phyloP scores from a whole-genome alignment of 1,284 basidiomycete species.

The Bjerkandera adusta region DNA sequence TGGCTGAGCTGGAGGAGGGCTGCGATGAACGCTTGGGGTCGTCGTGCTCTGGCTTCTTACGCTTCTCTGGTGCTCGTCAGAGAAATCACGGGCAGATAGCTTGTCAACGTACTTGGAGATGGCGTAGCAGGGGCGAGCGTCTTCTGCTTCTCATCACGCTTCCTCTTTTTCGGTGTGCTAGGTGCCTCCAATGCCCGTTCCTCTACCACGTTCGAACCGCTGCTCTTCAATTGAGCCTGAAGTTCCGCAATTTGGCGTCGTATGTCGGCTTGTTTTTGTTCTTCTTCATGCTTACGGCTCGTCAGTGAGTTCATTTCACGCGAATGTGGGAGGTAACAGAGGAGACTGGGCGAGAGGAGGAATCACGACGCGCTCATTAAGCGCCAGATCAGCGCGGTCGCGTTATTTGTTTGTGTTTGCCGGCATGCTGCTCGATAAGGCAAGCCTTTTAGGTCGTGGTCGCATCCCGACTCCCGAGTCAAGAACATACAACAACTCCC shows the following conservation, averaged over 20 bases:
- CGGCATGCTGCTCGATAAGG: too few species aligned
- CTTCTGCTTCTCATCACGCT: slow-evolving; percentile 35
- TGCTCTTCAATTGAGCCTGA: slow-evolving; percentile 41
- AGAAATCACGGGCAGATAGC: background rate
- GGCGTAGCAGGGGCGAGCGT: slow-evolving; percentile 65
- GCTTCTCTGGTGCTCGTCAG: slow-evolving; percentile 40
- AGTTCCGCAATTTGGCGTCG: slow-evolving; percentile 40
- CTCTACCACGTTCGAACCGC: slow-evolving; percentile 24
- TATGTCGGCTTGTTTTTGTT: slow-evolving; percentile 35
- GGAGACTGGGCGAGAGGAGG: too few species aligned
- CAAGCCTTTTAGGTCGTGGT: too few species aligned
- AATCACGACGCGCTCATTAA: too few species aligned
- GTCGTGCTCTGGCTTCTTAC: slow-evolving; percentile 23
- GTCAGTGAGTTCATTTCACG: slow-evolving; percentile 37
- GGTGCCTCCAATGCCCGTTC: slow-evolving; percentile 11
- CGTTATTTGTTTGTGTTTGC: slow-evolving; percentile 26
- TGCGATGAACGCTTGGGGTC: too few species aligned
- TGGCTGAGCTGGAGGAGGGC: too few species aligned
- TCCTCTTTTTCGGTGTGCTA: slow-evolving; percentile 51
- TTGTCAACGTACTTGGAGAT: slow-evolving; percentile 55
- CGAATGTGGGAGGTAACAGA: background rate
- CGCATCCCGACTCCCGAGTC: too few species aligned
- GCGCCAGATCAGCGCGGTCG: slow-evolving; percentile 17
- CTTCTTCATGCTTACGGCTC: slow-evolving; percentile 26
- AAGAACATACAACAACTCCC: too few species aligned